Evolutionary conservation across 768 basidiomycete genomes (phyloP), one percentile per base, ranked within the genome.

Genomic region (Lactarius sanguifluus): DNA sequence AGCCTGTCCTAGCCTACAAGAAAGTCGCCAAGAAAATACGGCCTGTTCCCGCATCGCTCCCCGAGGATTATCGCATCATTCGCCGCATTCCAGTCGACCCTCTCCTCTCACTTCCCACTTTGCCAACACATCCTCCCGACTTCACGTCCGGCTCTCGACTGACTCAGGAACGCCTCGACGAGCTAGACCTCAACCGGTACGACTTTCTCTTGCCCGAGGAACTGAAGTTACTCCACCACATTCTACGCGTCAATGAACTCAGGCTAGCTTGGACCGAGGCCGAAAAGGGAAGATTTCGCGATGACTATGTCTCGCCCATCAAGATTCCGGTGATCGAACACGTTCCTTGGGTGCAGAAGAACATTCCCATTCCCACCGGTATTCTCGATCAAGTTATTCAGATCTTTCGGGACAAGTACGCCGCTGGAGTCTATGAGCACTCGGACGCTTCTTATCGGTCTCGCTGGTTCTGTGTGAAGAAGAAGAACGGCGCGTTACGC

Each of bases 241-340:
- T 80, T 1, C 70, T 82, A 5, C 67, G 0, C 77, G 65, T 0
- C 78, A 82, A 52, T 12, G 28, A 79, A 79, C 0, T 83, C 77
- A 79, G 63, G 74, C n/a, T 41, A 41, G 41, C 41, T 18, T 41
- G 41, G 41, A 41, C 41, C 16, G 41, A 59, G 41, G 58, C 38
- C 41, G 41, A 59, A 28, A 59, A 25, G 20, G 40, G 58, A 10
- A 7, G 28, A 28, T 59, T 40, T 3, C 25, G 41, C 3, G 58
- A 59, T 8, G 57, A 41, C 41, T 41, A 41, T 18, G 41, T 41
- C 4, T 41, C 41, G 2, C 41, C 41, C 6, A 16, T 41, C 41
- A 41, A 41, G 16, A 41, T 41, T 6, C 41, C 41, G 1, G 41
- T 41, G 5, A 18, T 41, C 5, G 41, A 41, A 18, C 41, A 41